Base-by-base conservation (phyloP, 2,329 filamentous ascomycete species). In the Triangularia verruculosa region DNA sequence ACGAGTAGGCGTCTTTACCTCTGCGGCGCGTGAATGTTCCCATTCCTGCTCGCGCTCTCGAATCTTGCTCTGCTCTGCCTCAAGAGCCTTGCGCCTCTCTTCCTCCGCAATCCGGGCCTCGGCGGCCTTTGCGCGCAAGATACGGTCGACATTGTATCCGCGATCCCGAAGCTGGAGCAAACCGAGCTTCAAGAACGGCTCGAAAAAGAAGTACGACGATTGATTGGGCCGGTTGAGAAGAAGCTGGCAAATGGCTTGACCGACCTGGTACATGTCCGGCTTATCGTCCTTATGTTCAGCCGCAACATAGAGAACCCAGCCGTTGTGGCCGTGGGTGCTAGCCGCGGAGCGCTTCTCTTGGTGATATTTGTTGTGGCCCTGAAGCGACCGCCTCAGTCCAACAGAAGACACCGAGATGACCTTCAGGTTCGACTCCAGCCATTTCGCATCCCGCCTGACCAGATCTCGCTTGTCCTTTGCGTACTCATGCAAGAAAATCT, bases 61-160 rank as follows among this genome's bases (percentile, higher is more conserved):
- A 22, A 93, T 86, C 32, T 82, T 83, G 72, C 86, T 85, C 68
- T 89, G 86, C 72, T 96, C 92, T 56, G 86, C 85, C 66, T 91
- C 89, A 5, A 93, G 75, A 34, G 90, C 87, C 71, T 89, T 89
- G 71, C 89, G 88, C 57, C 91, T 85, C 74, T 92, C 88, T 70
- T 91, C 90, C 72, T 97, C 93, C 0, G 92, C 93, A 68, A 98
- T 88, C 59, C 91, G 86, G 5, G 92, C 91, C 75, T 98, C 93
- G 2, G 91, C 91, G 20, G 90, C 92, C 78, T 96, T 96, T 61
- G 89, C 89, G 39, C 92, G 87, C 22, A 99, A 82, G 66, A 99
- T 98, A 57, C 95, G 89, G 72, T 97, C 92, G 43, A 99, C 95
- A 69, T 99, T 98, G 80, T 97, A 98, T 1, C 95, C 95, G 67